Evolutionary conservation across 2,329 filamentous ascomycete genomes (phyloP).

Genomic region (Epichloe festucae): DNA sequence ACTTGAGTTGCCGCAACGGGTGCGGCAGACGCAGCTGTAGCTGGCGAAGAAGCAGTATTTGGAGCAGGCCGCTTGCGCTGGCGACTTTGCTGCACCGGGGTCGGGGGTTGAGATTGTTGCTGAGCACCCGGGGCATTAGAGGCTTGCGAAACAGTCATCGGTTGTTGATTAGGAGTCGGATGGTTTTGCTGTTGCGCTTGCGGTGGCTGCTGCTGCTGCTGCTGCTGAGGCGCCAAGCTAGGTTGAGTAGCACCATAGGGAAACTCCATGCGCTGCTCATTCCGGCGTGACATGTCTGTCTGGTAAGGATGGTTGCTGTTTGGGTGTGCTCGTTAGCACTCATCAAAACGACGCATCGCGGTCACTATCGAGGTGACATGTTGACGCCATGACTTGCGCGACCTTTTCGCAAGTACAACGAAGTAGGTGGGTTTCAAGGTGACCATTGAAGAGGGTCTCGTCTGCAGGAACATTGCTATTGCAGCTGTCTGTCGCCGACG

Average conservation of each 20-base stretch:
- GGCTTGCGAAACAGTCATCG: constrained; percentile 32
- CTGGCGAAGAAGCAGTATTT: constrained; percentile 25
- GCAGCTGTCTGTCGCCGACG: neutral
- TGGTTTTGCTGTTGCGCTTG: constrained; percentile 21
- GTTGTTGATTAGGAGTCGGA: constrained; percentile 25
- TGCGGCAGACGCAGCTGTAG: constrained; percentile 19
- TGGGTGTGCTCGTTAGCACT: constrained; percentile 16
- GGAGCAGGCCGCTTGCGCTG: constrained; percentile 30
- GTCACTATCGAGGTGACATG: neutral
- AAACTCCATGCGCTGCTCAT: constrained; percentile 29
- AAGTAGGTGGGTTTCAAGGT: neutral
- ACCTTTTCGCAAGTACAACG: neutral
- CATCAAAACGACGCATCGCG: neutral
- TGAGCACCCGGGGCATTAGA: constrained; percentile 17
- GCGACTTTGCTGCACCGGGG: constrained; percentile 24
- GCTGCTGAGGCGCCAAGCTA: constrained; percentile 23
- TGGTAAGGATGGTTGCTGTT: constrained; percentile 35
- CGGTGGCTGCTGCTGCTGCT: constrained; percentile 24
- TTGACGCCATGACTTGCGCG: neutral
- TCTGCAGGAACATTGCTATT: neutral
- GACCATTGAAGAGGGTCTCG: neutral
- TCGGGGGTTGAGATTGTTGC: constrained; percentile 25
- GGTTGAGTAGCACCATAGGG: constrained; percentile 27
- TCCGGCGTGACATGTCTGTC: constrained; percentile 35
- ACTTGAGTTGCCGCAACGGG: constrained; percentile 20